These are phyloP conservation scores for Pseudocercospora fijiensis DNA, from an alignment of 2,329 filamentous ascomycete species.

Conservation along the genomic window DNA sequence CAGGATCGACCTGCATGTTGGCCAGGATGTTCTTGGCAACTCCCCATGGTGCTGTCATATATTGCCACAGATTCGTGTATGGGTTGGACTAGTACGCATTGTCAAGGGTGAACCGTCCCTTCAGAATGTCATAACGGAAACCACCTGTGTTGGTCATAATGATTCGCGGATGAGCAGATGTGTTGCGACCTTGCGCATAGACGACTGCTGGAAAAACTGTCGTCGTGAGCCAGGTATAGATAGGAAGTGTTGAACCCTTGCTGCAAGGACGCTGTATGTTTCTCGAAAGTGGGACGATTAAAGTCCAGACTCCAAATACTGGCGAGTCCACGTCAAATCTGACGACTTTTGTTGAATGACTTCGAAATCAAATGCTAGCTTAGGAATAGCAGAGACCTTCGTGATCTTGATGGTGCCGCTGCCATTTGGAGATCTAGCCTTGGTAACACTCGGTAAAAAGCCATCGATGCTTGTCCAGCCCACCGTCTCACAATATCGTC, in stretches of 20 bases:
- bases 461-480: conserved; percentile 66
- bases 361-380: not conserved
- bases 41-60: conserved; percentile 41
- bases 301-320: conserved; percentile 70
- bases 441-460: conserved; percentile 47
- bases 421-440: conserved; percentile 44
- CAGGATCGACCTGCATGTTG: conserved; percentile 31
- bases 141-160: conserved; percentile 62
- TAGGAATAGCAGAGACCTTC: conserved; percentile 14
- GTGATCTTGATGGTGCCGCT: conserved; percentile 42
- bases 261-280: conserved; percentile 51
- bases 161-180: conserved; percentile 53
- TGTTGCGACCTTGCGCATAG: conserved; percentile 48
- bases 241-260: conserved; percentile 24
- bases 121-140: conserved; percentile 61
- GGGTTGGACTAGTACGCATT: conserved; percentile 58
- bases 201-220: conserved; percentile 46
- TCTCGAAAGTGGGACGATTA: conserved; percentile 65
- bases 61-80: conserved; percentile 55
- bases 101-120: conserved; percentile 61
- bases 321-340: conserved; percentile 51
- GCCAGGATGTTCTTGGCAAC: conserved; percentile 25
- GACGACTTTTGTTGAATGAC: conserved; percentile 32
- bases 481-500: conserved; percentile 65
- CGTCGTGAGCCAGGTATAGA: conserved; percentile 22